Conservation (phyloP, 208 protist genomes). For the Acanthamoeba healyi region DNA sequence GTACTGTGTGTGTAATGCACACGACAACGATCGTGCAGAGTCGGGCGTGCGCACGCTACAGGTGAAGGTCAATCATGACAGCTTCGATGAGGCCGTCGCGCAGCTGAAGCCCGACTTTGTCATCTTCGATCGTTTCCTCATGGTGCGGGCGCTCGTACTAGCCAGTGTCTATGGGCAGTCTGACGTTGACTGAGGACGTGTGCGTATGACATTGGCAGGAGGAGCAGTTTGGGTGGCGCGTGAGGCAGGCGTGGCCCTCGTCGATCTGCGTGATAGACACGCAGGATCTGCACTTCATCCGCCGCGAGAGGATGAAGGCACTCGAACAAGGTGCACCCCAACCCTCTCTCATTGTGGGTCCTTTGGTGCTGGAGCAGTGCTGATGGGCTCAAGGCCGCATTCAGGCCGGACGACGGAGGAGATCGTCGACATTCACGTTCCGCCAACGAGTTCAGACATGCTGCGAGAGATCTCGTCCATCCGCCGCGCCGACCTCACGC, state of each 20-base stretch:
- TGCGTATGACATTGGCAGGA: no score
- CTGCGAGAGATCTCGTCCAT: constrained; percentile 48
- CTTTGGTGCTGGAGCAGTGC: neutral
- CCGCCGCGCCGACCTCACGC: constrained; percentile 19
- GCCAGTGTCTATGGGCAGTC: neutral
- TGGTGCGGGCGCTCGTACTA: neutral
- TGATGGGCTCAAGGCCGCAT: neutral
- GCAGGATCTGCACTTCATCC: constrained; percentile 52
- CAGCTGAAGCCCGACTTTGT: constrained; percentile 47
- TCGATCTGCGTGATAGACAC: constrained; percentile 41
- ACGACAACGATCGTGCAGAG: neutral
- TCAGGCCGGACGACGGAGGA: constrained; percentile 17
- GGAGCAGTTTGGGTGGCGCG: constrained; percentile 53
- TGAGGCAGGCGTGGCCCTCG: neutral
- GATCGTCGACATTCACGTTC: neutral
- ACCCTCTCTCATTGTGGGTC: neutral
- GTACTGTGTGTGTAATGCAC: neutral
- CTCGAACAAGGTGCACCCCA: constrained; percentile 17
- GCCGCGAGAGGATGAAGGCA: neutral
- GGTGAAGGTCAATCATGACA: constrained; percentile 49
- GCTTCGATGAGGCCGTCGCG: constrained; percentile 1
- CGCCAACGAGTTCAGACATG: neutral
- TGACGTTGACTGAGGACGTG: neutral
- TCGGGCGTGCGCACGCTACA: neutral
- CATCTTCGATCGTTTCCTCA: constrained; percentile 62